Conservation (phyloP, 2,329 filamentous ascomycete genomes). For the Emmonsiellopsis sp. region DNA sequence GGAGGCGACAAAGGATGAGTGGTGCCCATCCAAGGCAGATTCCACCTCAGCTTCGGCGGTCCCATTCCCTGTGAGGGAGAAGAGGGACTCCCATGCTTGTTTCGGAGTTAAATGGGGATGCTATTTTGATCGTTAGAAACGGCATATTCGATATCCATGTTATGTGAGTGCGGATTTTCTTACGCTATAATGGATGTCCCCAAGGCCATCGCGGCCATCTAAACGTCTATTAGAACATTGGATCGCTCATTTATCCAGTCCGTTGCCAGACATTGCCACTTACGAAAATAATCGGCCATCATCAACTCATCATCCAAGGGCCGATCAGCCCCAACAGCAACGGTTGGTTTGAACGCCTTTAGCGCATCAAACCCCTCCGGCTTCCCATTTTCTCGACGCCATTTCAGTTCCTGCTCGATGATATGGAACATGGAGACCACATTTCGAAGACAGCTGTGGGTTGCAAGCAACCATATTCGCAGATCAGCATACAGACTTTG, state of each 20-base stretch:
- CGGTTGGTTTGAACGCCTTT: slow-evolving; percentile 63
- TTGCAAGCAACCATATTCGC: background rate
- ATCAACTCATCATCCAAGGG: slow-evolving; percentile 75
- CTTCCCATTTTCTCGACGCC: slow-evolving; percentile 62
- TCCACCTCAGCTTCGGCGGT: slow-evolving; percentile 35
- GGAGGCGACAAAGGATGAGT: slow-evolving; percentile 63
- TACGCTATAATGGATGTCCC: slow-evolving; percentile 56
- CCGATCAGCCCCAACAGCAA: slow-evolving; percentile 79
- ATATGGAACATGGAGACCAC: slow-evolving; percentile 85
- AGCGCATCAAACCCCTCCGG: slow-evolving; percentile 64
- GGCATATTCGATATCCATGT: background rate
- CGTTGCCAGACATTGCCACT: slow-evolving; percentile 21
- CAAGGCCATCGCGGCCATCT: slow-evolving; percentile 70
- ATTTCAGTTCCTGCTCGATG: slow-evolving; percentile 77
- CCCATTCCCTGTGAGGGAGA: slow-evolving; percentile 26
- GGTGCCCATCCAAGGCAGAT: slow-evolving; percentile 29
- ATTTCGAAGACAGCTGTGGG: slow-evolving; percentile 68
- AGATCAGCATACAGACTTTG: background rate
- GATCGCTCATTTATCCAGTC: background rate
- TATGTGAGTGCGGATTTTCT: slow-evolving; percentile 6
- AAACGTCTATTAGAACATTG: slow-evolving; percentile 4
- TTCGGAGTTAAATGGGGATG: slow-evolving; percentile 64
- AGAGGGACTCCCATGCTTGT: slow-evolving; percentile 63
- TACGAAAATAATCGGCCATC: slow-evolving; percentile 81
- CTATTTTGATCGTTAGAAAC: slow-evolving; percentile 22